Base-by-base conservation (phyloP, 2,329 filamentous ascomycete genomes). In the Rutstroemia sp. region DNA sequence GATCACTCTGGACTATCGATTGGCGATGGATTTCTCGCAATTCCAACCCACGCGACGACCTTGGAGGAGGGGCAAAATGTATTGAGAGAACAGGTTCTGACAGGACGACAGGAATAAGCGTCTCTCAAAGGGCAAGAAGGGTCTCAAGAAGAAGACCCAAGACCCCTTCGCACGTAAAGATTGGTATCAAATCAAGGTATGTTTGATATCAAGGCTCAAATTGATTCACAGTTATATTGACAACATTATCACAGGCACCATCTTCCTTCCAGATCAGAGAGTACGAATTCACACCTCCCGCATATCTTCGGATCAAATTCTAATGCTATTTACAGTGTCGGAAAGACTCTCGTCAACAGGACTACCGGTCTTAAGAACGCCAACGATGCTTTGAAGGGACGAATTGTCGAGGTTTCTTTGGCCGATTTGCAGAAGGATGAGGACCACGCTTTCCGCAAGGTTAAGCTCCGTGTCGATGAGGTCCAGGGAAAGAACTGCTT, bases 111-210 rank as follows among this genome's bases (percentile, higher is more conserved):
- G 87, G 89, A 99, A 99, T 87, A 99, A 99, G 91, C 91, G 94
- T 84, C 86, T 99, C 82, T 97, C 94, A 68, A 99, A 99, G 86
- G 94, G 94, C 82, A 99, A 97, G 90, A 99, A 99, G 87, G 92
- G 94, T 78, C 84, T 97, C 76, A 97, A 97, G 90, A 97, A 99
- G 92, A 92, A 92, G 82, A 92, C 92, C 73, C 81, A 87, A 71
- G 94, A 99, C 78, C 92, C 94, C 73, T 97, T 97, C 83, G 84
- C 92, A 73, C 89, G 92, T 76, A 99, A 99, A 85, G 94, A 97
- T 77, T 97, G 95, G 89, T 99, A 92, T 82, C 89, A 87, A 72
- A 86, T 99, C 79, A 97, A 97, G 86, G 87, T 89, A 73, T 68
- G 79, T 57, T 54, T 23, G 56, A 59, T 60, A 45, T 56, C 21